These are phyloP conservation scores for Pythium brassicae DNA, from an alignment of 352 stramenopile species.

Conservation along the genomic window DNA sequence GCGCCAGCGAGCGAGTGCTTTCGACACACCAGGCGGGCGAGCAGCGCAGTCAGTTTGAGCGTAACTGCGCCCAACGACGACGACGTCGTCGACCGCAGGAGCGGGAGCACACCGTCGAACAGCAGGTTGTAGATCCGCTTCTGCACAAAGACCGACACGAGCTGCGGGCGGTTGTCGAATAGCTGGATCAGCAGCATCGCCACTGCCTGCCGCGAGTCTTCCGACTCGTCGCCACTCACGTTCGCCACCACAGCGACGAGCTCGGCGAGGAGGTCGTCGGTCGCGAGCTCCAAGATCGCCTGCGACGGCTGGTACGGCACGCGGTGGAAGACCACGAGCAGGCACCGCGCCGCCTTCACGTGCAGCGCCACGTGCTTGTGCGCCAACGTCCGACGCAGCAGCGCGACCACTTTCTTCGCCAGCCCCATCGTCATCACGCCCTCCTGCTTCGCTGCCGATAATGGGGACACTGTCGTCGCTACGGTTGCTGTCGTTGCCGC, in stretches of 20 bases:
- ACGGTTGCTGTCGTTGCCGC: constrained; percentile 3
- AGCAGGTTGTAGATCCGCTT: constrained; percentile 55
- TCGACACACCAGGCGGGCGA: constrained; percentile 51
- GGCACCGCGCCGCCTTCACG: constrained; percentile 65
- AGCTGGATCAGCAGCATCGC: constrained; percentile 61
- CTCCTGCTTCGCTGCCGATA: constrained; percentile 10
- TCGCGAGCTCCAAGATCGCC: constrained; percentile 38
- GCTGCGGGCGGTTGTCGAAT: constrained; percentile 45
- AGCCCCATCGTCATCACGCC: constrained; percentile 34
- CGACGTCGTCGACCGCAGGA: constrained; percentile 40
- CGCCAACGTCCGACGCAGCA: constrained; percentile 42
- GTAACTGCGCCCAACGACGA: constrained; percentile 25
- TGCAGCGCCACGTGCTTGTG: constrained; percentile 59
- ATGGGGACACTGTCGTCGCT: constrained; percentile 4
- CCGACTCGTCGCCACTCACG: constrained; percentile 41
- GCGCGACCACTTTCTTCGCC: constrained; percentile 33
- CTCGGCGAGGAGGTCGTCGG: constrained; percentile 41
- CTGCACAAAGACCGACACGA: constrained; percentile 56
- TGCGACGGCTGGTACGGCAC: constrained; percentile 24
- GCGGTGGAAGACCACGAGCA: constrained; percentile 56
- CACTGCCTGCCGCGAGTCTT: constrained; percentile 66
- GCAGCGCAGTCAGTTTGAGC: constrained; percentile 51
- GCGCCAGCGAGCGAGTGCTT: constrained; percentile 20
- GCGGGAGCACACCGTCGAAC: constrained; percentile 42
- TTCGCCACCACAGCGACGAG: constrained; percentile 53